Evolutionary conservation across 768 basidiomycete species (phyloP).

Genomic region (Cystobasidium ongulense): DNA sequence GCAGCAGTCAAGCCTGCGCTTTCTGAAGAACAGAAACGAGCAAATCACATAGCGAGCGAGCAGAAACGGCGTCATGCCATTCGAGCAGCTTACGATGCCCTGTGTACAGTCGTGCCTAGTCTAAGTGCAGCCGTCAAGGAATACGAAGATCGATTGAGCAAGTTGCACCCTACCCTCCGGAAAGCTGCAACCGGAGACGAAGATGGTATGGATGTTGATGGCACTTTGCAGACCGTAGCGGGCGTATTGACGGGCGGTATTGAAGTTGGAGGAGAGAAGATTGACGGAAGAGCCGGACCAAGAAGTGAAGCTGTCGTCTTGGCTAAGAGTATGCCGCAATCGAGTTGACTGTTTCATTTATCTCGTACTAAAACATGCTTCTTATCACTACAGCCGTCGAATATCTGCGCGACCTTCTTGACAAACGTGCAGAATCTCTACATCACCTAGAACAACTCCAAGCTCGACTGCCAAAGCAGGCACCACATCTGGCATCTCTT

Average conservation of each 20-base stretch:
- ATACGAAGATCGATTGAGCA: conserved; percentile 55
- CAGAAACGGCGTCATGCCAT: conserved; percentile 91
- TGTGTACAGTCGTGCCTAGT: conserved; percentile 74
- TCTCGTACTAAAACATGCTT: neutral
- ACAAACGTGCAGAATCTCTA: conserved; percentile 55
- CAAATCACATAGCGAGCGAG: conserved; percentile 69
- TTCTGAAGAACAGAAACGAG: conserved; percentile 37
- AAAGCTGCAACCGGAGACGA: neutral
- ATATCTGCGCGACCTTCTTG: conserved; percentile 61
- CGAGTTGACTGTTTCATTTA: neutral
- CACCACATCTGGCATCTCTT: neutral
- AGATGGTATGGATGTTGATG: conserved; percentile 44
- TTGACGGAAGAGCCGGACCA: conserved; percentile 78
- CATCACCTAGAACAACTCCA: conserved; percentile 45
- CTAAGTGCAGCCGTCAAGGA: conserved; percentile 68
- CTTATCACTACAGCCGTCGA: conserved; percentile 62
- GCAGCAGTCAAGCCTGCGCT: conserved; percentile 24
- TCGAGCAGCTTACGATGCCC: conserved; percentile 73
- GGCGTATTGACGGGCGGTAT: conserved; percentile 47
- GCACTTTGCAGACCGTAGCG: conserved; percentile 35
- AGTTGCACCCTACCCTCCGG: neutral
- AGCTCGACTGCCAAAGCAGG: neutral
- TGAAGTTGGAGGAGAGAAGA: conserved; percentile 53
- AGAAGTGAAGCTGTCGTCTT: conserved; percentile 83
- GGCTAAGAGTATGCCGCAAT: conserved; percentile 58